phyloP scores from a whole-genome alignment of 805 yeast species.

The Cyberlindnera veronae region DNA sequence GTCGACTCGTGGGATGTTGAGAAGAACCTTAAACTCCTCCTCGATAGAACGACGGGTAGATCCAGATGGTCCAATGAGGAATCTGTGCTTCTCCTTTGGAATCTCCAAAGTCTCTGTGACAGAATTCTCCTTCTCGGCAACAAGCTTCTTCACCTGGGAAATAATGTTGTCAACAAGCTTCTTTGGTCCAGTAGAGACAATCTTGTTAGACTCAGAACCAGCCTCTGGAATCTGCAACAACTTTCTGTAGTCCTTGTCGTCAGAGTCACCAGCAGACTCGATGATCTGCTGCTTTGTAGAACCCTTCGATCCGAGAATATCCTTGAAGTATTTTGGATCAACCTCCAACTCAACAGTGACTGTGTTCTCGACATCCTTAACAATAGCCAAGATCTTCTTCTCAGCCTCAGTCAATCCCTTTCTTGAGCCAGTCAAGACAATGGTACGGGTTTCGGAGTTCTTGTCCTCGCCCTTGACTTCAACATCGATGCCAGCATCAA shows the following conservation, averaged over 20 bases:
- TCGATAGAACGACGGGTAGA: conserved; percentile 67
- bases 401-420: conserved; percentile 71
- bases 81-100: conserved; percentile 70
- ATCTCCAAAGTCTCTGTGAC: conserved; percentile 50
- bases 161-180: conserved; percentile 66
- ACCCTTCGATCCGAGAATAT: conserved; percentile 29
- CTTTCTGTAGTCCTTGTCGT: conserved; percentile 47
- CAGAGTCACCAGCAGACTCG: conserved; percentile 70
- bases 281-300: conserved; percentile 70
- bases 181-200: conserved; percentile 74
- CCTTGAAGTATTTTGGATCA: conserved; percentile 21
- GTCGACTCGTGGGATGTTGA: conserved; percentile 63
- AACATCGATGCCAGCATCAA: conserved; percentile 46
- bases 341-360: conserved; percentile 19
- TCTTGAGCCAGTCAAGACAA: conserved; percentile 77
- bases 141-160: conserved; percentile 56
- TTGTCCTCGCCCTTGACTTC: conserved; percentile 42
- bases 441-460: conserved; percentile 49
- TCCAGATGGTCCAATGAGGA: conserved; percentile 81
- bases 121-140: conserved; percentile 60
- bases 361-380: conserved; percentile 49
- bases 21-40: conserved; percentile 57
- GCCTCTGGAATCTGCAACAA: conserved; percentile 68
- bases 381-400: conserved; percentile 55
- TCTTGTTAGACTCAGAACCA: conserved; percentile 50